phyloP scores from a whole-genome alignment of 176 grass and related monocot species.

The Carex myosuroides region DNA sequence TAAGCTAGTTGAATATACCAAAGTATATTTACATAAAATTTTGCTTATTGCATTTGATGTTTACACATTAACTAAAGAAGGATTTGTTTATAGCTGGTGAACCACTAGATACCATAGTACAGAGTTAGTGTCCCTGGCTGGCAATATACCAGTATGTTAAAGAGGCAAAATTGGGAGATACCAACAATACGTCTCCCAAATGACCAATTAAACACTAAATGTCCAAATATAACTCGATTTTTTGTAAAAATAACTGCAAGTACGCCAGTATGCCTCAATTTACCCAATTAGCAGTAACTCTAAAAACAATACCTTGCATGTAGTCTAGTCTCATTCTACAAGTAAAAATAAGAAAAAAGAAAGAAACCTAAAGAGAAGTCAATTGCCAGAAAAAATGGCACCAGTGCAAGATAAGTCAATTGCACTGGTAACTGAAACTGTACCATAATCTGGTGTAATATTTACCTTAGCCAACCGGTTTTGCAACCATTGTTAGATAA shows the following conservation, averaged over 20 bases:
- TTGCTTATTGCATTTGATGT: not conserved
- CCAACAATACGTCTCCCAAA: not conserved
- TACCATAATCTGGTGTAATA: not conserved
- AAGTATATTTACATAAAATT: not conserved
- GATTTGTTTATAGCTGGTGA: not conserved
- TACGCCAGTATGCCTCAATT: not conserved
- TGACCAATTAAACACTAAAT: not conserved
- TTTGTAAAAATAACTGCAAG: not conserved
- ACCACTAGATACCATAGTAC: not conserved
- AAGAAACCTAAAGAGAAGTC: not conserved
- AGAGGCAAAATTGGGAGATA: not conserved
- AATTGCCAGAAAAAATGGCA: not conserved
- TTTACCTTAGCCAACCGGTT: not conserved
- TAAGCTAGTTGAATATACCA: not conserved
- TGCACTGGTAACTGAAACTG: not conserved
- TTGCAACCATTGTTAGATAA: constrained; percentile 1
- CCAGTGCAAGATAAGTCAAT: not conserved
- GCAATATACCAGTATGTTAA: not conserved
- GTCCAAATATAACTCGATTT: not conserved
- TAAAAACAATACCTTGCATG: not conserved
- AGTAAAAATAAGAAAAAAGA: not conserved
- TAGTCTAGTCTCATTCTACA: constrained; percentile 4
- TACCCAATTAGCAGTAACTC: not conserved
- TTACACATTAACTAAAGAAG: not conserved
- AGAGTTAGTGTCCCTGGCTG: not conserved